A percentile compares a stretch with the other conserved stretches of the same genome.
phyloP scores from a whole-genome alignment of 768 basidiomycete genomes.

The Tubosaeta brunneosetosa region DNA sequence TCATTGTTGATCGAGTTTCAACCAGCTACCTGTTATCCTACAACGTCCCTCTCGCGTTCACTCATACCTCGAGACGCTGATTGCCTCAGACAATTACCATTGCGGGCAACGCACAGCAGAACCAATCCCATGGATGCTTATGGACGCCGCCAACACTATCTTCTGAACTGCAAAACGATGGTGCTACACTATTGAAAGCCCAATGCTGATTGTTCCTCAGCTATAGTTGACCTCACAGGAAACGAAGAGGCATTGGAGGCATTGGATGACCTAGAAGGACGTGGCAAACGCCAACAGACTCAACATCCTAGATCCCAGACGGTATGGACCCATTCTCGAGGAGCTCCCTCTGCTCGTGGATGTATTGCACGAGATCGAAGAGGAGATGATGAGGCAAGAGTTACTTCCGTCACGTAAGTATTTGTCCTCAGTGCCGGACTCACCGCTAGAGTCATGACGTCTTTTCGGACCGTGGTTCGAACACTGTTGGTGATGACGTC shows the following conservation, averaged over 20 bases:
- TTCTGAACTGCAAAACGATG: conserved; percentile 75
- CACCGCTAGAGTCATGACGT: not conserved
- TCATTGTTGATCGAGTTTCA: not conserved
- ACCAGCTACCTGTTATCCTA: conserved; percentile 74
- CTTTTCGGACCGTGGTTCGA: conserved; percentile 47
- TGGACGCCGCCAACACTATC: conserved; percentile 85
- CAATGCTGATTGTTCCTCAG: conserved; percentile 17
- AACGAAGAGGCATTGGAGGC: conserved; percentile 77
- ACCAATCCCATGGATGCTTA: conserved; percentile 90
- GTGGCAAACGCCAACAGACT: not conserved
- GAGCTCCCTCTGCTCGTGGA: conserved; percentile 83
- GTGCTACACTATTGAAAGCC: conserved; percentile 58
- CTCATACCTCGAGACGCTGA: conserved; percentile 84
- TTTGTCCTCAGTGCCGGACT: not conserved
- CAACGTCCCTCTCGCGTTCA: conserved; percentile 80
- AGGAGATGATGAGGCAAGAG: conserved; percentile 68
- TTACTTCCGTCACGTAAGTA: conserved; percentile 27
- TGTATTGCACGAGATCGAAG: conserved; percentile 87
- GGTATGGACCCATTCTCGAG: conserved; percentile 86
- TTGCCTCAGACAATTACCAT: conserved; percentile 52
- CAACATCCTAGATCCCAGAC: conserved; percentile 57
- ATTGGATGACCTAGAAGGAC: conserved; percentile 50
- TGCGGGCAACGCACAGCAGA: conserved; percentile 52
- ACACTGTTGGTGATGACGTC: conserved; percentile 89
- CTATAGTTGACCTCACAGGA: conserved; percentile 42